Conservation (phyloP, 2,329 filamentous ascomycete genomes). For the Ophiostoma fasciatum region DNA sequence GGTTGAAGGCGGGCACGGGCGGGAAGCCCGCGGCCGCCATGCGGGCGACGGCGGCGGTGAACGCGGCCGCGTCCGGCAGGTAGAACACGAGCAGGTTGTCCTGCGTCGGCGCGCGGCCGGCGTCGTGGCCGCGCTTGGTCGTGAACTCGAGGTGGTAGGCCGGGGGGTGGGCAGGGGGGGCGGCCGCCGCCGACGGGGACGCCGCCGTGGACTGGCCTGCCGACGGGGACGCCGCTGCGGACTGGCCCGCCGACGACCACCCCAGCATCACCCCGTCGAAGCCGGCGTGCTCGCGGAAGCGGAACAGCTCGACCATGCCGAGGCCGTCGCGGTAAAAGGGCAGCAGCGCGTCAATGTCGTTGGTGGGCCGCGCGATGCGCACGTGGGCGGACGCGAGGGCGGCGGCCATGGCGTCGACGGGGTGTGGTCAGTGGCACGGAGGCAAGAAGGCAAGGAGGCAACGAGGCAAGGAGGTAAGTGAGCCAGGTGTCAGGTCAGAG, state of each 20-base stretch:
- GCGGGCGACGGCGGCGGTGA: constrained; percentile 17
- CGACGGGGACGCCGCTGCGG: too few species aligned
- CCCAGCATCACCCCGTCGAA: constrained; percentile 29
- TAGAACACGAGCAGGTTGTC: constrained; percentile 32
- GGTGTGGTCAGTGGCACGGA: too few species aligned
- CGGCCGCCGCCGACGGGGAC: too few species aligned
- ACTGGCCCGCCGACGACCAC: constrained; percentile 1
- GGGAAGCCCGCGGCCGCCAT: constrained; percentile 22
- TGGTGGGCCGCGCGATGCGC: constrained; percentile 27
- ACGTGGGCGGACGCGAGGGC: constrained; percentile 17
- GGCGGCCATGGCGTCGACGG: too few species aligned
- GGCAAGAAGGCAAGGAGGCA: too few species aligned
- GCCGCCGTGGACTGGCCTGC: too few species aligned
- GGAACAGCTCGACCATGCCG: constrained; percentile 21
- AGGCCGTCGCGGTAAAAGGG: constrained; percentile 27
- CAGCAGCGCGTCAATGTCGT: constrained; percentile 22
- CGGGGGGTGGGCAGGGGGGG: too few species aligned
- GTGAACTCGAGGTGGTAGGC: constrained; percentile 31
- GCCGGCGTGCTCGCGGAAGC: constrained; percentile 22
- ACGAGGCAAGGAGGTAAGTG: too few species aligned
- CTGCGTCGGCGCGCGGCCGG: constrained; percentile 22
- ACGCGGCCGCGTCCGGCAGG: constrained; percentile 19
- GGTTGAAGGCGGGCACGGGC: constrained; percentile 24
- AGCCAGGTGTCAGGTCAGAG: too few species aligned
- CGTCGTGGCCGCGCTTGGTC: constrained; percentile 18